Conservation (phyloP, 495 filamentous ascomycete genomes). For the Tuber melanosporum region DNA sequence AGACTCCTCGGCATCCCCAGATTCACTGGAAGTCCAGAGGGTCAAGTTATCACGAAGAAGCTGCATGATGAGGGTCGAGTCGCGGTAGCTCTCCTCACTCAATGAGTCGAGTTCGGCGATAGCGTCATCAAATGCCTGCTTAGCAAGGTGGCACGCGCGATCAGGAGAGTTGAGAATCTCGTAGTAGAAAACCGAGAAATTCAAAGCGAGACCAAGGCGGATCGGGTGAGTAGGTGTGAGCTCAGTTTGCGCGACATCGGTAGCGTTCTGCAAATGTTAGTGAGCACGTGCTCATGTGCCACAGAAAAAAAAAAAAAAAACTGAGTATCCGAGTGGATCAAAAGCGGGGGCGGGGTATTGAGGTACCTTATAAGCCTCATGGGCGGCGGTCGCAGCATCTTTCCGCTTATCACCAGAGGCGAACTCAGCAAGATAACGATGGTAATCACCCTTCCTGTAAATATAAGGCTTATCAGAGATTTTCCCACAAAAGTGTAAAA, state of each 20-base stretch:
- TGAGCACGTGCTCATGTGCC: conserved; percentile 22
- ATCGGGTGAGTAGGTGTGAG: conserved; percentile 98
- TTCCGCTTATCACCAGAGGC: conserved; percentile 98
- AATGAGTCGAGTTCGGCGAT: conserved; percentile 98
- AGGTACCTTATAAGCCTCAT: conserved; percentile 96
- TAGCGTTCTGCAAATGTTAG: conserved; percentile 66
- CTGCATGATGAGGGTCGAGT: conserved; percentile 99
- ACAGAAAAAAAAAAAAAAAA: conserved; percentile 18
- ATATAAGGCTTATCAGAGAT: conserved; percentile 32
- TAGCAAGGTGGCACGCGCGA: conserved; percentile 96
- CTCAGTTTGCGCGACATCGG: conserved; percentile 95
- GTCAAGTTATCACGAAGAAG: conserved; percentile 98
- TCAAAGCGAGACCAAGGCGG: conserved; percentile 93
- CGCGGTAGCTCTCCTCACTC: conserved; percentile 98
- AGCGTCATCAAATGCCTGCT: conserved; percentile 98
- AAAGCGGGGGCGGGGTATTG: conserved; percentile 22
- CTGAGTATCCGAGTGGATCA: conserved; percentile 14
- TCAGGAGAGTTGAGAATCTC: conserved; percentile 99
- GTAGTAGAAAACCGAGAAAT: conserved; percentile 99
- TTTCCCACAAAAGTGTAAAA: conserved; percentile 2
- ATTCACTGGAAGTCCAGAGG: conserved; percentile 97
- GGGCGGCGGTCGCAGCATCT: conserved; percentile 87
- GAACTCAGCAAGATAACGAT: conserved; percentile 99
- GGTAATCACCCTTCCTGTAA: conserved; percentile 98
- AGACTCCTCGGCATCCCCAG: conserved; percentile 68